A percentile compares a stretch with the other conserved stretches of the same genome.
Evolutionary conservation across 129 eudicot genomes (phyloP).

Genomic region (Pittosporum tobira): DNA sequence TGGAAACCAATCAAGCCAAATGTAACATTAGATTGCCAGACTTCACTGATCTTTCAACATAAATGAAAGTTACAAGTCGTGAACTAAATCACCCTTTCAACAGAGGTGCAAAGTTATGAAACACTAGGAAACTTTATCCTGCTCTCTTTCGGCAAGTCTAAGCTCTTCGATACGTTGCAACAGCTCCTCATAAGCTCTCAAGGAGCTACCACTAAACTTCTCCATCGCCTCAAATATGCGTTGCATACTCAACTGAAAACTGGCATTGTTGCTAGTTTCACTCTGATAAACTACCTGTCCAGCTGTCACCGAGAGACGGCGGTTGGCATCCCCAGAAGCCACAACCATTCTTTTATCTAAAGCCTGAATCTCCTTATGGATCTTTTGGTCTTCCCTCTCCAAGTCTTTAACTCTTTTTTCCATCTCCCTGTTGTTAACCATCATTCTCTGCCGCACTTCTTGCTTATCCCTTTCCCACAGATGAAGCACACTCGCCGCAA

Average conservation of each 20-base stretch:
- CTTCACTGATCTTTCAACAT: not conserved
- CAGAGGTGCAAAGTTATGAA: not conserved
- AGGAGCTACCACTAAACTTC: slow-evolving; percentile 44
- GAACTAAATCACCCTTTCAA: not conserved
- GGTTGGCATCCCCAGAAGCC: slow-evolving; percentile 30
- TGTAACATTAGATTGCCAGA: no score
- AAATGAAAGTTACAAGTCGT: no score
- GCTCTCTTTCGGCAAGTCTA: slow-evolving; percentile 36
- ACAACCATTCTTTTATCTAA: slow-evolving; percentile 67
- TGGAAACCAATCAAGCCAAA: no score
- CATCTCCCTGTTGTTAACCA: slow-evolving; percentile 32
- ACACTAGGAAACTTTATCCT: slow-evolving; percentile 21
- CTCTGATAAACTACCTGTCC: slow-evolving; percentile 76
- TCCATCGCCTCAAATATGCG: slow-evolving; percentile 83
- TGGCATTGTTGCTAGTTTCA: slow-evolving; percentile 65
- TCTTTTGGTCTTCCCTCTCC: slow-evolving; percentile 77
- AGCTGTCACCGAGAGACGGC: slow-evolving; percentile 31
- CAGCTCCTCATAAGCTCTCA: slow-evolving; percentile 72
- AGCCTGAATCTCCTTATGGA: slow-evolving; percentile 68
- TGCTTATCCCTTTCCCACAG: slow-evolving; percentile 79
- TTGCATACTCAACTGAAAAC: slow-evolving; percentile 64
- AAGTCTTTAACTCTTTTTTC: slow-evolving; percentile 62
- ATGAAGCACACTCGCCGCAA: slow-evolving; percentile 58
- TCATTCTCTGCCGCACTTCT: slow-evolving; percentile 56
- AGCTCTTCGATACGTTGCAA: slow-evolving; percentile 71